Percentiles rank a stretch among this genome's conserved stretches.
phyloP scores from a whole-genome alignment of 2,329 filamentous ascomycete genomes.

The Escovopsis sp. region DNA sequence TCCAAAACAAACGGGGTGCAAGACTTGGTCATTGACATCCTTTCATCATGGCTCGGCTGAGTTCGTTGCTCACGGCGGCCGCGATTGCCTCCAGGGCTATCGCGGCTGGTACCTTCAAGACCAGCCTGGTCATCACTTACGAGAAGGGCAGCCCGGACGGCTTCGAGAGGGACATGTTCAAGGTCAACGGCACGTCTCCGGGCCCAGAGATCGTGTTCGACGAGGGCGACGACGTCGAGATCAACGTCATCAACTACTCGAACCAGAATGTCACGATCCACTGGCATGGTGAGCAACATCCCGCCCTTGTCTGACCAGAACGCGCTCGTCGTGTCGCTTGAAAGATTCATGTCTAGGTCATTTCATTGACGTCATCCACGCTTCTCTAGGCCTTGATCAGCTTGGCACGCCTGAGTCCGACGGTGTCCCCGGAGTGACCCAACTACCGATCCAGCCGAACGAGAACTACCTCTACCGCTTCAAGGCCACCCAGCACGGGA shows the following conservation, averaged over 20 bases:
- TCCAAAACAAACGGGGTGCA: too few relatives aligned
- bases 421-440: conserved; percentile 41
- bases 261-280: conserved; percentile 33
- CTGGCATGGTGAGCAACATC: conserved; percentile 28
- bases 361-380: too few relatives aligned
- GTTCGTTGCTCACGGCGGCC: too few relatives aligned
- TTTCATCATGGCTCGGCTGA: too few relatives aligned
- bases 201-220: conserved; percentile 41
- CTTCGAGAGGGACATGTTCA: conserved; percentile 24
- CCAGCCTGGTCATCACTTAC: conserved; percentile 17
- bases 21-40: too few relatives aligned
- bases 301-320: background rate
- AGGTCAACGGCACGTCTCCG: conserved; percentile 46
- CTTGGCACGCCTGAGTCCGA: conserved; percentile 42
- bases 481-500: conserved; percentile 39
- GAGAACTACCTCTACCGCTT: conserved; percentile 36
- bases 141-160: conserved; percentile 28
- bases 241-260: conserved; percentile 29
- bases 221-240: conserved; percentile 33
- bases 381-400: conserved; percentile 29
- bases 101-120: background rate
- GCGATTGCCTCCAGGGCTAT: background rate
- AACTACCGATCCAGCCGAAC: conserved; percentile 34
- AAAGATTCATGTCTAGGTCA: too few relatives aligned
- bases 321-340: background rate